Evolutionary conservation across 495 filamentous ascomycete species (phyloP).

Genomic region (Penicillium soppii): DNA sequence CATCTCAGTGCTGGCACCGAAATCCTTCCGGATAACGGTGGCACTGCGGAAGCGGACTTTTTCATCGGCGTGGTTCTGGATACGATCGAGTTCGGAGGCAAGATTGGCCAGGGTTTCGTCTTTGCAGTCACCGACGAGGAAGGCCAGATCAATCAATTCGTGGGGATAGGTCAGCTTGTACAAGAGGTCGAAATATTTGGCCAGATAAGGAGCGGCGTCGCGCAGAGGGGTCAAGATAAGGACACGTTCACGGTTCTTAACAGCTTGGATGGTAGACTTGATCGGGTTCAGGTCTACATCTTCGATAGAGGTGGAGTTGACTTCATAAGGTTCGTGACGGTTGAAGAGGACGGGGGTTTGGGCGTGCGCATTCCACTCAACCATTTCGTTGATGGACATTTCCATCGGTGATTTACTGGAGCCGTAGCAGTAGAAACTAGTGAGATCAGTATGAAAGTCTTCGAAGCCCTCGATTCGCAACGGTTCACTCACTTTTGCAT

Average conservation of each 20-base stretch:
- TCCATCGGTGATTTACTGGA: slow-evolving; percentile 90
- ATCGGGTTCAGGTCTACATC: slow-evolving; percentile 83
- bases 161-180: slow-evolving; percentile 91
- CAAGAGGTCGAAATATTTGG: slow-evolving; percentile 90
- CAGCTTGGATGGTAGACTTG: slow-evolving; percentile 74
- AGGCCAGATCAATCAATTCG: slow-evolving; percentile 90
- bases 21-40: slow-evolving; percentile 84
- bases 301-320: slow-evolving; percentile 77
- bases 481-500: slow-evolving; percentile 77
- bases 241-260: slow-evolving; percentile 80
- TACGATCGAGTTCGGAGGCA: slow-evolving; percentile 76
- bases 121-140: slow-evolving; percentile 86
- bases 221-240: slow-evolving; percentile 92
- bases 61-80: slow-evolving; percentile 75
- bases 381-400: slow-evolving; percentile 87
- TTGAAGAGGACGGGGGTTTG: slow-evolving; percentile 95
- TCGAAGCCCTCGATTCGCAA: neutral
- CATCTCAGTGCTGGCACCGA: slow-evolving; percentile 68
- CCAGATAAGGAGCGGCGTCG: slow-evolving; percentile 78
- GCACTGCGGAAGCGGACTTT: slow-evolving; percentile 79
- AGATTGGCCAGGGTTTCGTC: slow-evolving; percentile 88
- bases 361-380: slow-evolving; percentile 81
- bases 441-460: slow-evolving; percentile 17
- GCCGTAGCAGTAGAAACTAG: slow-evolving; percentile 95
- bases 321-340: slow-evolving; percentile 80